Percentiles rank a stretch among this genome's conserved stretches.
Evolutionary conservation across 306 rosid genomes (phyloP).

Genomic region (Vigna radiata): DNA sequence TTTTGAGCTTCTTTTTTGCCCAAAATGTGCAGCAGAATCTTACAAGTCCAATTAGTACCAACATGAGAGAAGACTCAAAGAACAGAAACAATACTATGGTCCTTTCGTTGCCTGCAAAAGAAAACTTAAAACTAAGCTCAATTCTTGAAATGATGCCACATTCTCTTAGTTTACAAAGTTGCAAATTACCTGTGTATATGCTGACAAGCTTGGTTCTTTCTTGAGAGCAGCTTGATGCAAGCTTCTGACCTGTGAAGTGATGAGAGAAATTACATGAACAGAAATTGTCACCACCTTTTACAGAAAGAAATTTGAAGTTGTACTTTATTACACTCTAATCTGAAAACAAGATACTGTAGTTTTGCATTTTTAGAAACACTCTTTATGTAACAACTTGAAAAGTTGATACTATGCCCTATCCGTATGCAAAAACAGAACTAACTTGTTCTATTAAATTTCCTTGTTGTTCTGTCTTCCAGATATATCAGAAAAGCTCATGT

Average conservation of each 20-base stretch:
- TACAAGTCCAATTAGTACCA: slow-evolving; percentile 56
- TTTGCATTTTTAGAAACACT: neutral
- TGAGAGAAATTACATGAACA: slow-evolving; percentile 21
- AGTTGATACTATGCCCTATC: neutral
- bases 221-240: slow-evolving; percentile 75
- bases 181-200: slow-evolving; percentile 69
- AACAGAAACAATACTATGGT: slow-evolving; percentile 68
- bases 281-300: neutral
- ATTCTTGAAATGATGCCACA: slow-evolving; percentile 2
- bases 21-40: slow-evolving; percentile 78
- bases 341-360: neutral
- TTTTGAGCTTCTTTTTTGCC: slow-evolving; percentile 73
- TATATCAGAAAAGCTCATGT: no score
- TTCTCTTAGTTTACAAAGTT: slow-evolving; percentile 14
- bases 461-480: neutral
- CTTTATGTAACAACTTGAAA: neutral
- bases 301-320: neutral
- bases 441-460: neutral
- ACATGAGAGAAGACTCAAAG: slow-evolving; percentile 59
- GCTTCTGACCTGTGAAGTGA: slow-evolving; percentile 61
- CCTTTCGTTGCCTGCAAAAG: slow-evolving; percentile 63
- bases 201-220: slow-evolving; percentile 62
- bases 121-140: neutral
- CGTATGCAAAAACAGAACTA: neutral
- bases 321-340: neutral